A percentile compares a stretch with the other conserved stretches of the same genome.
These are phyloP conservation scores for Aspergillus asperescens DNA, from an alignment of 495 filamentous ascomycete species.

Conservation along the genomic window DNA sequence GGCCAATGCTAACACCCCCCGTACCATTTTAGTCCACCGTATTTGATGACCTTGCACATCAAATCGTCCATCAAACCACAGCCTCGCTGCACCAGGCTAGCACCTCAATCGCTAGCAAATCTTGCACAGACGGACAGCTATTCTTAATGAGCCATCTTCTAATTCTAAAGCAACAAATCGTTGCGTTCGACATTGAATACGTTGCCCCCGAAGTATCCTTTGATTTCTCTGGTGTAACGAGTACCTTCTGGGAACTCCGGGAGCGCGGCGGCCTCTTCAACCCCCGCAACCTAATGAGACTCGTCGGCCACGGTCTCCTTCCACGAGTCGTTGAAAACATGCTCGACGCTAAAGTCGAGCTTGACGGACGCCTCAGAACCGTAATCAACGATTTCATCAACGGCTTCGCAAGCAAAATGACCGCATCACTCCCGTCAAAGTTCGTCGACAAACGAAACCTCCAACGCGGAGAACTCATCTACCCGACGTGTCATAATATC, in stretches of 20 bases:
- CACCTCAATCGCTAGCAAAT: conserved; percentile 49
- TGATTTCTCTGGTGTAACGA: conserved; percentile 75
- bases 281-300: conserved; percentile 52
- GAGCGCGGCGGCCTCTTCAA: conserved; percentile 67
- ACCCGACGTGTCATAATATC: conserved; percentile 39
- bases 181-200: conserved; percentile 88
- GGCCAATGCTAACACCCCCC: neutral
- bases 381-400: conserved; percentile 77
- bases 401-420: conserved; percentile 52
- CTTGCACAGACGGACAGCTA: conserved; percentile 63
- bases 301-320: conserved; percentile 55
- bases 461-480: conserved; percentile 34
- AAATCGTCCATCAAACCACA: conserved; percentile 70
- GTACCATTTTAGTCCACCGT: conserved; percentile 52
- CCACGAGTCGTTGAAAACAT: conserved; percentile 62
- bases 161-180: conserved; percentile 83
- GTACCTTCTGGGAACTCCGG: conserved; percentile 70
- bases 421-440: conserved; percentile 41
- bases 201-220: conserved; percentile 67
- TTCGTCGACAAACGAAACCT: conserved; percentile 39
- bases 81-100: conserved; percentile 54
- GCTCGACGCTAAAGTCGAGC: conserved; percentile 73
- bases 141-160: conserved; percentile 91
- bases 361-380: conserved; percentile 70
- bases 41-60: conserved; percentile 73